These are phyloP conservation scores for Xylaria sp. DNA, from an alignment of 2,329 filamentous ascomycete species.

Conservation along the genomic window DNA sequence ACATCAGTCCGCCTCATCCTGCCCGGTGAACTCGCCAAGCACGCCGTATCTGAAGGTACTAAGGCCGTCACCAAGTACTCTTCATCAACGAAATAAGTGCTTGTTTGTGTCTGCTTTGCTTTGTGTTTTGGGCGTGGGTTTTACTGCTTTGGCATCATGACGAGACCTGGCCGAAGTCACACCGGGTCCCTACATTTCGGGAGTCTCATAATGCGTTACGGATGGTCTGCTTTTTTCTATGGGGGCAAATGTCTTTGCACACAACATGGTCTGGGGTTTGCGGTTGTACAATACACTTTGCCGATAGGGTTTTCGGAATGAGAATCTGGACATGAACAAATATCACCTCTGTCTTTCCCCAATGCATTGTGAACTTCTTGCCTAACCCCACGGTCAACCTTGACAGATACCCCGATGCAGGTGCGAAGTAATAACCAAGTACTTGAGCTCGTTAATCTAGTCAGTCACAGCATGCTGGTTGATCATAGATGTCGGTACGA, in stretches of 20 bases:
- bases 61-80: slow-evolving; percentile 99
- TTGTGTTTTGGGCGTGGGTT: slow-evolving; percentile 65
- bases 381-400: too few relatives aligned
- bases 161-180: slow-evolving; percentile 58
- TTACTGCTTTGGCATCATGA: slow-evolving; percentile 69
- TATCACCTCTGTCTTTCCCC: neutral
- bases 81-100: slow-evolving; percentile 94
- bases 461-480: too few relatives aligned
- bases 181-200: slow-evolving; percentile 56
- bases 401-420: neutral
- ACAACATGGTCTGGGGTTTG: slow-evolving; percentile 74
- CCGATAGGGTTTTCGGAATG: slow-evolving; percentile 72
- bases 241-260: slow-evolving; percentile 75
- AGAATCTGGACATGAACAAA: slow-evolving; percentile 69
- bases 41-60: slow-evolving; percentile 98
- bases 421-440: too few relatives aligned
- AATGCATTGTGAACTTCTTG: neutral
- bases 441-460: too few relatives aligned
- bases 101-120: slow-evolving; percentile 56
- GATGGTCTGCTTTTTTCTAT: slow-evolving; percentile 72
- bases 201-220: slow-evolving; percentile 78
- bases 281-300: slow-evolving; percentile 78
- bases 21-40: slow-evolving; percentile 98
- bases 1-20: slow-evolving; percentile 98
- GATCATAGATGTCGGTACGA: too few relatives aligned